Evolutionary conservation across 768 basidiomycete species (phyloP), one percentile per base, ranked within the genome.

Genomic region (Asterophora lycoperdoides): DNA sequence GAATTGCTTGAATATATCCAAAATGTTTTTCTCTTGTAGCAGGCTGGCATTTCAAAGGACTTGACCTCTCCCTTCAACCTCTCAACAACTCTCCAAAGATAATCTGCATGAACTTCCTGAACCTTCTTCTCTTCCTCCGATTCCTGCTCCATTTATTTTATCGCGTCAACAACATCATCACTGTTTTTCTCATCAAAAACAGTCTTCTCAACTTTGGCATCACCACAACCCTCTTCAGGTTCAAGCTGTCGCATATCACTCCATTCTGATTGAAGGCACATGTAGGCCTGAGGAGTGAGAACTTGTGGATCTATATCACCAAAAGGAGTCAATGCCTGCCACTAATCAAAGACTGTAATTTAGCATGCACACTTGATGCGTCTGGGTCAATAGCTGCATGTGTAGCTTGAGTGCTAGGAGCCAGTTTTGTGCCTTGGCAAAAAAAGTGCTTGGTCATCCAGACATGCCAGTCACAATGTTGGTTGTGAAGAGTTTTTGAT

Each of bases 181-280:
- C 10, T 14, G 14, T 34, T 14, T 5, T 15, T n/a, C 11, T 48
- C 11, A 19, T 48, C 39, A 35, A 41, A 48, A 3, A 48, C 4
- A 34, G 39, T 48, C 17, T 48, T 32, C 13, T 48, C 20, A 6
- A 48, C 39, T 1, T 40, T 15, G 2, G 32, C 47, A 48, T 48
- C 33, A 11, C 39, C 46, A 7, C 30, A 11, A 4, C 28, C 46
- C 20, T 48, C 39, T 18, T 29, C 20, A 13, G 2, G 7, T 9
- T 41, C 30, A 34, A 48, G 23, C 14, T 18, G 11, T n/a, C 40
- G 36, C 10, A 40, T n/a, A 10, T 30, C 20, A 10, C 37, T 26
- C 46, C 29, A 40, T 1, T 17, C 38, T 19, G 46, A 40, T 15
- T 40, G 36, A 5, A 47, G 38, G 1, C 29, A 2, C 29, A 26